Evolutionary conservation across 805 yeast species (phyloP).

Genomic region (Cyberlindnera samutprakarnensis): DNA sequence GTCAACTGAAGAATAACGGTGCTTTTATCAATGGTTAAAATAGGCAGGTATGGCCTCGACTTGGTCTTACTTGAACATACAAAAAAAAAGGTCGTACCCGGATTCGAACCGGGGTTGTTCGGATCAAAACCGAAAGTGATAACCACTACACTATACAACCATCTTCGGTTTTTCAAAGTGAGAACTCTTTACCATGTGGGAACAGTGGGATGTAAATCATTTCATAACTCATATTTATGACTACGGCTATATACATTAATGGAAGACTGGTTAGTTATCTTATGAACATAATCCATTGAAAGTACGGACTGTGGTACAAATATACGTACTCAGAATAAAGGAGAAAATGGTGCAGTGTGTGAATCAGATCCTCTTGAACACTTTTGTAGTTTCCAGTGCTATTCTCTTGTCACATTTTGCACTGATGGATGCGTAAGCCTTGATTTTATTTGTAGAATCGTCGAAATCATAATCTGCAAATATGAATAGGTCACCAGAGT

Average conservation of each 20-base stretch:
- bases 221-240: no score
- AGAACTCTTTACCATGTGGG: no score
- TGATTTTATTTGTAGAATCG: background rate
- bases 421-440: background rate
- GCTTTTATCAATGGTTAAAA: no score
- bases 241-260: no score
- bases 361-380: background rate
- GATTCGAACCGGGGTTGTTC: conserved; percentile 79
- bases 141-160: conserved; percentile 56
- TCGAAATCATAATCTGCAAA: background rate
- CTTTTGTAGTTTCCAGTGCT: background rate
- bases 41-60: no score
- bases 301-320: background rate
- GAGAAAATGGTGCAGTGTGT: no score
- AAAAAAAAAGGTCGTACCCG: conserved; percentile 62
- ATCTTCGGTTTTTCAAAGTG: no score
- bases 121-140: conserved; percentile 57
- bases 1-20: no score
- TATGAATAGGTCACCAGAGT: conserved; percentile 2
- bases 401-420: background rate
- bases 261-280: no score
- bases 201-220: no score
- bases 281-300: background rate
- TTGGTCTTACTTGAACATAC: no score
- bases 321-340: background rate